Conservation (phyloP, 345 rosid genomes). For the Acer negundo region DNA sequence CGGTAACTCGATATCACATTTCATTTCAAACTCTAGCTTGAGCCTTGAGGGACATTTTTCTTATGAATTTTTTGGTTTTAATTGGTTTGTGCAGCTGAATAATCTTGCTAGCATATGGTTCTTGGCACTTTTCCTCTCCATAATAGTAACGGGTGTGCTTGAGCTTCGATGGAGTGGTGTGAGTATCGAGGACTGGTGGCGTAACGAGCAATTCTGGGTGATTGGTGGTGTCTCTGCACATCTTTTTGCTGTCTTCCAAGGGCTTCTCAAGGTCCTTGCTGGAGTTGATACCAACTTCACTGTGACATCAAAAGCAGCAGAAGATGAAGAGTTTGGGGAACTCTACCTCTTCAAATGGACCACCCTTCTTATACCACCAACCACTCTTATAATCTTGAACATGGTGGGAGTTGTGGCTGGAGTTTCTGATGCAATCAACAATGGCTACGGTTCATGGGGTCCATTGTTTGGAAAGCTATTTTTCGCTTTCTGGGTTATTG, state of each 20-base stretch:
- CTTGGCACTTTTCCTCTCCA: constrained; percentile 84
- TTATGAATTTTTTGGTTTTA: constrained; percentile 12
- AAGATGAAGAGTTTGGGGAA: constrained; percentile 80
- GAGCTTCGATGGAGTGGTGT: constrained; percentile 95
- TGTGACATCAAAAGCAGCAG: constrained; percentile 83
- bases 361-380: constrained; percentile 91
- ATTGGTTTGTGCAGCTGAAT: constrained; percentile 55
- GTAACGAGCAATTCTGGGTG: constrained; percentile 98
- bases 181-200: constrained; percentile 88
- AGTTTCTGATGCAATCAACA: constrained; percentile 83
- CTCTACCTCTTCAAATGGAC: constrained; percentile 99
- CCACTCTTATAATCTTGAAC: constrained; percentile 85
- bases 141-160: constrained; percentile 78
- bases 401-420: constrained; percentile 97
- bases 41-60: neutral
- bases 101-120: constrained; percentile 88
- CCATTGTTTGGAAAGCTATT: constrained; percentile 93
- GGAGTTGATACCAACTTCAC: constrained; percentile 98
- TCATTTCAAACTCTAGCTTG: neutral
- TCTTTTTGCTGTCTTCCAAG: constrained; percentile 93
- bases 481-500: constrained; percentile 90
- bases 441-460: constrained; percentile 90
- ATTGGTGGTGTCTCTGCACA: constrained; percentile 97
- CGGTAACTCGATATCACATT: constrained; percentile 39
- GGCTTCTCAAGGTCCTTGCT: constrained; percentile 91